Evolutionary conservation across 2,329 filamentous ascomycete genomes (phyloP), one percentile per base, ranked within the genome.

Genomic region (Colletotrichum endophyticum): DNA sequence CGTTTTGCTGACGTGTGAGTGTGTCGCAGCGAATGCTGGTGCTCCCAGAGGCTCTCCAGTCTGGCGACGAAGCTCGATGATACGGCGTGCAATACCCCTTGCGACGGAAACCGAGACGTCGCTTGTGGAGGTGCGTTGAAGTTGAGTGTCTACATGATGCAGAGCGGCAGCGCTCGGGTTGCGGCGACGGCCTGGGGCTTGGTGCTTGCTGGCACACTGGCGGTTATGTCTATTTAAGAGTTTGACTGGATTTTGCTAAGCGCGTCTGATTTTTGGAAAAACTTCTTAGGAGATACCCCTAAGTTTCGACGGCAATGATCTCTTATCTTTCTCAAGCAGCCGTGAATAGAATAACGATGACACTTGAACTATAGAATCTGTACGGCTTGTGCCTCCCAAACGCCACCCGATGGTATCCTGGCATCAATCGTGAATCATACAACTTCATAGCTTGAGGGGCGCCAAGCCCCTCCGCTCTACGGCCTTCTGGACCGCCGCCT

Each of bases 391-490:
- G n/a, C 34, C 34, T n/a, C 53, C 62, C 34, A 59, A 64, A n/a
- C 39, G 53, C 53, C 56, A 49, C 28, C 68, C 56, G 44, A 68
- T 59, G 57, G 57, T 64, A 76, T 76, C 73, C 44, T 64, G 57
- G 62, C 75, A 64, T 77, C 19, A 66, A 32, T 72, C 68, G 63
- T 72, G 28, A 72, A 69, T 44, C 61, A 19, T 69, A 13, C n/a
- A 30, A 34, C 3, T 12, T 56, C 70, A 66, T 76, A 92, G 86
- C 72, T 89, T 87, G 83, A 94, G 85, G 13, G 84, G 84, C 22
- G 88, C 90, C 75, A 94, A 82, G 0, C 92, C 93, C 76, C 92
- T 86, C 66, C 89, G 83, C 79, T 80, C 82, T 28, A 93, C 88
- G 8, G 92, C 92, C 25, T 81, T 81, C 80, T 93, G 91, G 27